These are phyloP conservation scores for Penicillium sumatraense DNA, from an alignment of 2,329 filamentous ascomycete genomes.

Conservation along the genomic window DNA sequence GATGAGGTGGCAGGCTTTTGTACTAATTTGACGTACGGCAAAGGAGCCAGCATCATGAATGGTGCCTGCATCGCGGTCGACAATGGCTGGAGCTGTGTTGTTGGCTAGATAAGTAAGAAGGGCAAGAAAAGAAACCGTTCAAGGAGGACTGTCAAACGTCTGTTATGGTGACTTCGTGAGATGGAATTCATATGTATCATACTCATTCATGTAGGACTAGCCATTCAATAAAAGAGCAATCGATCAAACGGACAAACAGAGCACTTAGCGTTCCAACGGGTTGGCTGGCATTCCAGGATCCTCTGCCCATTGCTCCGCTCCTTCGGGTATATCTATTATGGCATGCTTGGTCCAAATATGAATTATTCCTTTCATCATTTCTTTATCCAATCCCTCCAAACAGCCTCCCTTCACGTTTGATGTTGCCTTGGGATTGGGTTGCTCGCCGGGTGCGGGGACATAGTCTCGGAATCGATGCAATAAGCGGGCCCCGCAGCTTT, in stretches of 20 bases:
- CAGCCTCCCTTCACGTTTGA: conserved; percentile 71
- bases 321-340: conserved; percentile 71
- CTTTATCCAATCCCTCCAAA: conserved; percentile 66
- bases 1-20: conserved; percentile 35
- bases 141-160: too few relatives aligned
- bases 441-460: conserved; percentile 57
- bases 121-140: too few relatives aligned
- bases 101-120: conserved; percentile 20
- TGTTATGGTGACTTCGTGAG: too few relatives aligned
- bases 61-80: conserved; percentile 36
- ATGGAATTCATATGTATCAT: background rate
- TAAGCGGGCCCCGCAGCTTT: conserved; percentile 67
- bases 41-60: conserved; percentile 33
- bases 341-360: conserved; percentile 72
- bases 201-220: background rate
- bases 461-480: conserved; percentile 55
- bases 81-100: conserved; percentile 31
- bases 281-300: conserved; percentile 43
- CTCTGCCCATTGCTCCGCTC: conserved; percentile 60
- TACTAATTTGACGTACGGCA: conserved; percentile 30
- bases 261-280: background rate
- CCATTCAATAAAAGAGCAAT: background rate
- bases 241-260: background rate
- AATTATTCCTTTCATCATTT: conserved; percentile 60
- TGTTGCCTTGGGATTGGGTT: conserved; percentile 42